These are phyloP conservation scores for Fennellomyces sp. DNA, from an alignment of 371 early-diverging fungal species.

Conservation along the genomic window DNA sequence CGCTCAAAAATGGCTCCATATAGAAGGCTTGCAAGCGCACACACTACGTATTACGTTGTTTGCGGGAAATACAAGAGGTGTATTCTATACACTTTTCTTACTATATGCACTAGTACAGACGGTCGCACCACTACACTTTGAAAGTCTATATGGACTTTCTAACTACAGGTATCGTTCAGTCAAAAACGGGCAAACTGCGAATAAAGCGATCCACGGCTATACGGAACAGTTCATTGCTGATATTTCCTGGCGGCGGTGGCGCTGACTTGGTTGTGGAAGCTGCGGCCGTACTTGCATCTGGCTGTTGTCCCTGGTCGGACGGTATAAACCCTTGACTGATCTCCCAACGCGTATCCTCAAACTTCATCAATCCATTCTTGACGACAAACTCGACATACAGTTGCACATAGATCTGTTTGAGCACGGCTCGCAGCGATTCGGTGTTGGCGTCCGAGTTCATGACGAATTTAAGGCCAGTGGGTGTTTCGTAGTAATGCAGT, in stretches of 20 bases:
- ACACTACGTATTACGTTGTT: too few species aligned
- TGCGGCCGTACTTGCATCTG: constrained; percentile 11
- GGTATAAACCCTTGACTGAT: constrained; percentile 44
- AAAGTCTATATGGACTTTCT: too few species aligned
- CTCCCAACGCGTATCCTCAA: constrained; percentile 59
- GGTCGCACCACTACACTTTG: too few species aligned
- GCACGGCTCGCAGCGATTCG: constrained; percentile 65
- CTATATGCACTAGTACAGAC: too few species aligned
- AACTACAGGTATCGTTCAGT: too few species aligned
- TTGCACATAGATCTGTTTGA: constrained; percentile 82
- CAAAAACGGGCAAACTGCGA: constrained; percentile 63
- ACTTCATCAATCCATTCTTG: constrained; percentile 73
- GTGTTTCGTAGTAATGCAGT: constrained; percentile 88
- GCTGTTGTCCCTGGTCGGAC: constrained; percentile 19
- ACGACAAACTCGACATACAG: constrained; percentile 92
- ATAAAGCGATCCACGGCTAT: constrained; percentile 70
- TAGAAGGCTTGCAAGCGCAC: too few species aligned
- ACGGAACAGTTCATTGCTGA: constrained; percentile 74
- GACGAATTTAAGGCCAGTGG: constrained; percentile 87
- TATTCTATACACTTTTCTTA: too few species aligned
- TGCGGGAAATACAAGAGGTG: too few species aligned
- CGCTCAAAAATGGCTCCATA: too few species aligned
- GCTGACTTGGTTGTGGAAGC: constrained; percentile 10
- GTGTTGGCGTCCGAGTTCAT: constrained; percentile 81
- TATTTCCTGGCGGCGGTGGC: constrained; percentile 54